phyloP scores from a whole-genome alignment of 768 basidiomycete genomes.

The Termitomyces sp. region DNA sequence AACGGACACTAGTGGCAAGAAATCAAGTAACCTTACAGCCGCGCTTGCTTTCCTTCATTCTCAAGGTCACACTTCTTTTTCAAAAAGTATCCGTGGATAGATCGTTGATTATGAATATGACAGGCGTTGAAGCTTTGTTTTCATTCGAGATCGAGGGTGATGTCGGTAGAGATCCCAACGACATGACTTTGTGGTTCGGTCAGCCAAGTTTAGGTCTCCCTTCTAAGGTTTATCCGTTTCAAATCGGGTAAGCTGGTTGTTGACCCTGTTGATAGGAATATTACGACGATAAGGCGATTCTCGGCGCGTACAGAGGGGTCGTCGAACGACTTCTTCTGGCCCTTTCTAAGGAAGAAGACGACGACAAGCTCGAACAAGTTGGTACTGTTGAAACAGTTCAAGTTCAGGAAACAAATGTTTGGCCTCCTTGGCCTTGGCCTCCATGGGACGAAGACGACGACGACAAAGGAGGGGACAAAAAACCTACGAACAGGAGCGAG shows the following conservation, averaged over 20 bases:
- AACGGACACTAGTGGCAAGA: slow-evolving; percentile 16
- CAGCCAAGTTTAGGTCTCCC: slow-evolving; percentile 81
- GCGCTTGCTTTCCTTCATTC: slow-evolving; percentile 86
- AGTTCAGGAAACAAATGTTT: slow-evolving; percentile 41
- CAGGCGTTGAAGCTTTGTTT: slow-evolving; percentile 77
- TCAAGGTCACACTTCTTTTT: slow-evolving; percentile 43
- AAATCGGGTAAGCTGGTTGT: background rate
- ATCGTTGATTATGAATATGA: background rate
- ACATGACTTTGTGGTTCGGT: slow-evolving; percentile 80
- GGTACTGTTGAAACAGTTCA: slow-evolving; percentile 15
- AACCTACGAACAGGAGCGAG: slow-evolving; percentile 44
- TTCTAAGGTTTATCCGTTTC: slow-evolving; percentile 55
- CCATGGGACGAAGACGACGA: slow-evolving; percentile 72
- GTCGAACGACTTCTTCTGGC: slow-evolving; percentile 60
- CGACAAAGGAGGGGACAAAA: slow-evolving; percentile 35
- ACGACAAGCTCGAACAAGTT: slow-evolving; percentile 10
- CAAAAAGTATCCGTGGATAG: background rate
- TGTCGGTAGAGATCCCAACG: slow-evolving; percentile 77
- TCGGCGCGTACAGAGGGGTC: slow-evolving; percentile 65
- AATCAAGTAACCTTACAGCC: slow-evolving; percentile 63
- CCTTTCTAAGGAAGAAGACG: slow-evolving; percentile 46
- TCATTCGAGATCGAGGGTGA: slow-evolving; percentile 87
- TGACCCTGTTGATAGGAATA: slow-evolving; percentile 56
- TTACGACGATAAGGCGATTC: slow-evolving; percentile 69
- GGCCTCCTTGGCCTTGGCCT: slow-evolving; percentile 85